phyloP scores from a whole-genome alignment of 2,329 filamentous ascomycete genomes.

The Scorias spongiosa region DNA sequence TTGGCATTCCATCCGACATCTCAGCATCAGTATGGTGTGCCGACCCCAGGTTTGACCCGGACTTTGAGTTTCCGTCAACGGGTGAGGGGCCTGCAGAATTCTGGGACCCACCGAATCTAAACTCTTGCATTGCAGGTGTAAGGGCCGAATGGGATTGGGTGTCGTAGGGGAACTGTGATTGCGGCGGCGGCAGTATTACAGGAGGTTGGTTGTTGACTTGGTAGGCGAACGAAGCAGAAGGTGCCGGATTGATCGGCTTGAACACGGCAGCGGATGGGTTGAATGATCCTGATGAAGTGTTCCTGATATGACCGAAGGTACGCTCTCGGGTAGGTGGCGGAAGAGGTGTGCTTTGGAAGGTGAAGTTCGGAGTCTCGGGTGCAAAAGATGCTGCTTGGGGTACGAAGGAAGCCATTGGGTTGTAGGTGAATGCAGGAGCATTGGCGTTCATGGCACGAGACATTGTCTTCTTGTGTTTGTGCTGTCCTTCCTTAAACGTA shows the following conservation, averaged over 20 bases:
- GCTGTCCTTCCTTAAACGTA: conserved; percentile 55
- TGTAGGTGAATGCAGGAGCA: conserved; percentile 47
- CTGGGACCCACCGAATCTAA: no score
- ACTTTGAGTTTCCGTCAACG: no score
- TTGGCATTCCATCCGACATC: conserved; percentile 6
- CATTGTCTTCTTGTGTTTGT: conserved; percentile 27
- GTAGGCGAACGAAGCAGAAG: not conserved
- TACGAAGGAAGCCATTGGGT: conserved; percentile 26
- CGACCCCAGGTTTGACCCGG: conserved; percentile 4
- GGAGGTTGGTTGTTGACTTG: not conserved
- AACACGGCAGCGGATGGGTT: conserved; percentile 40
- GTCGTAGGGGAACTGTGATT: no score
- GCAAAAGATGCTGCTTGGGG: conserved; percentile 12
- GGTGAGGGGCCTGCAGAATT: no score
- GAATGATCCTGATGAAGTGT: conserved; percentile 30
- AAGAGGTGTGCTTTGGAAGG: conserved; percentile 1
- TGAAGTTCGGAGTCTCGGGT: conserved; percentile 11
- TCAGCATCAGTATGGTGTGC: not conserved
- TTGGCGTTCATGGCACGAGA: conserved; percentile 69
- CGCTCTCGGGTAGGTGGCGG: not conserved
- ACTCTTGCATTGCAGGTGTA: no score
- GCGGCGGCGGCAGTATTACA: no score
- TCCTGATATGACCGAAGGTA: conserved; percentile 8
- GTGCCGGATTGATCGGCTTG: conserved; percentile 13
- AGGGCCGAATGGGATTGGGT: no score